Evolutionary conservation across 2,329 filamentous ascomycete species (phyloP).

Genomic region (Xylaria polymorpha): DNA sequence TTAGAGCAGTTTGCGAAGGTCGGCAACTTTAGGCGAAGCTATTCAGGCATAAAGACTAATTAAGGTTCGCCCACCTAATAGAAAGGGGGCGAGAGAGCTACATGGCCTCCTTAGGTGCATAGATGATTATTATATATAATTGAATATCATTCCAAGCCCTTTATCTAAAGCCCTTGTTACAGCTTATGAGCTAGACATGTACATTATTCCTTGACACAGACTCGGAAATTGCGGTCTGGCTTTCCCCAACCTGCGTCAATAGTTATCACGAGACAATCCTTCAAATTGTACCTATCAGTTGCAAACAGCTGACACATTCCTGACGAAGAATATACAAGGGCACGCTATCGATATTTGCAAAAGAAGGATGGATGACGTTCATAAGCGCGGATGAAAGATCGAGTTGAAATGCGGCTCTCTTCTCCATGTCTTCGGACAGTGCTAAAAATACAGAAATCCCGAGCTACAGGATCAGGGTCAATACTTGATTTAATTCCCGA

Average conservation of each 20-base stretch:
- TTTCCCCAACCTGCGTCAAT: not conserved
- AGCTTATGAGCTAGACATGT: no score
- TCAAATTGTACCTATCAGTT: not conserved
- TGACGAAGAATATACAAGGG: not conserved
- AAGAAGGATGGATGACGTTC: not conserved
- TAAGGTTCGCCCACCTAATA: no score
- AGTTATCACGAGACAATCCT: not conserved
- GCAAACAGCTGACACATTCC: not conserved
- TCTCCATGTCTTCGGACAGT: not conserved
- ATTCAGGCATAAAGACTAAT: no score
- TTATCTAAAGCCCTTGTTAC: no score
- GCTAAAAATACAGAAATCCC: not conserved
- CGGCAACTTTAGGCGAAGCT: no score
- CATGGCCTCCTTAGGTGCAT: no score
- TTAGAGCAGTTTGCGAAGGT: no score
- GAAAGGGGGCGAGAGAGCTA: no score
- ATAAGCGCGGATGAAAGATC: not conserved
- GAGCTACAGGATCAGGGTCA: not conserved
- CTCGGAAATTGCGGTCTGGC: not conserved
- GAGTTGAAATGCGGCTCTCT: not conserved
- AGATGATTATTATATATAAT: no score
- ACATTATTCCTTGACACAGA: not conserved
- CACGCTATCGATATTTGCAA: not conserved
- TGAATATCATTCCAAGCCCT: no score
- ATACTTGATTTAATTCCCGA: not conserved